Conservation (phyloP, 2,329 filamentous ascomycete genomes). For the Hypoxylon sp. region DNA sequence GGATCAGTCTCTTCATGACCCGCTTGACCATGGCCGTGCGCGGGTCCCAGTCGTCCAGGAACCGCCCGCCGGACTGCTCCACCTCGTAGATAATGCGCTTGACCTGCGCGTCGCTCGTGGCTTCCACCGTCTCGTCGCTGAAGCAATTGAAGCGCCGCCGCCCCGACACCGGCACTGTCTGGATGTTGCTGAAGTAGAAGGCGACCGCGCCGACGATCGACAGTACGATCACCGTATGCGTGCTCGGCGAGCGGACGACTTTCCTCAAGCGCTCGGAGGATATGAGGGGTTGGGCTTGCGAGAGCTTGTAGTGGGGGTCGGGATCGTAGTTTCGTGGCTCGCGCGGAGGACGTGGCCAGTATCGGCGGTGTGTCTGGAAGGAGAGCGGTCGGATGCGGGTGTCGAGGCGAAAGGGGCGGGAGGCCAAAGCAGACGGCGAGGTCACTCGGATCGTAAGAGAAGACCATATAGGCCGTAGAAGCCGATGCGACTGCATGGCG, state of each 20-base stretch:
- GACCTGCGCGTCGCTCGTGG: conserved; percentile 66
- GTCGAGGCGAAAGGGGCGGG: conserved; percentile 16
- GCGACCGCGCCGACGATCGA: conserved; percentile 58
- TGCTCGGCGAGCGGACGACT: conserved; percentile 52
- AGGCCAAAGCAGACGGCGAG: background rate
- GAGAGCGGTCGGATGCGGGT: conserved; percentile 39
- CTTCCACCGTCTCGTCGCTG: conserved; percentile 64
- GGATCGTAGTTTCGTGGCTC: conserved; percentile 35
- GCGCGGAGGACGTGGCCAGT: conserved; percentile 42
- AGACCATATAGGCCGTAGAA: conserved; percentile 27
- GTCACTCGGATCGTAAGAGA: conserved; percentile 10
- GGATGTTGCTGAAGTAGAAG: conserved; percentile 77
- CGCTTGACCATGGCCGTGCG: conserved; percentile 68
- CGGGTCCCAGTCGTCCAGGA: conserved; percentile 70
- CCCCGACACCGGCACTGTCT: conserved; percentile 78
- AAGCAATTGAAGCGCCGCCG: conserved; percentile 80
- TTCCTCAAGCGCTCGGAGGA: conserved; percentile 51
- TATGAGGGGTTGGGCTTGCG: conserved; percentile 55
- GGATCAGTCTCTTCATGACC: conserved; percentile 75
- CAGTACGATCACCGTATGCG: conserved; percentile 56
- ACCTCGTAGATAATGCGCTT: conserved; percentile 67
- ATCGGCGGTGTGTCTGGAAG: conserved; percentile 38
- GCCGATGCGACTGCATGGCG: conserved; percentile 41
- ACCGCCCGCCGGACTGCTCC: conserved; percentile 61
- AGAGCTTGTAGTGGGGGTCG: conserved; percentile 35